phyloP scores from a whole-genome alignment of 768 basidiomycete species.

The Mycena vitilis region DNA sequence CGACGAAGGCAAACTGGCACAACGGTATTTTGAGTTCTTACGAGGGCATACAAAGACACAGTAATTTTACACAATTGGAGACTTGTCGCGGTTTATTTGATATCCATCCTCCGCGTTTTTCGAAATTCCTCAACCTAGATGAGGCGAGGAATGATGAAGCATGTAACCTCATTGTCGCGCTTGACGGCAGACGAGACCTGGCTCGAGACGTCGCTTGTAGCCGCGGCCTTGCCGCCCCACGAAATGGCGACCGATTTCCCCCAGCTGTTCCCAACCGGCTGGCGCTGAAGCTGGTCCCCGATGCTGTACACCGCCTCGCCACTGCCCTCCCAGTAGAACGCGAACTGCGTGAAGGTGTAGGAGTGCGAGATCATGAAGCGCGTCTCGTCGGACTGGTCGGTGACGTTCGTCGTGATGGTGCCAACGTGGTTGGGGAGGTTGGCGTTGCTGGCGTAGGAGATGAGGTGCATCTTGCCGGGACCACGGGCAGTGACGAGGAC shows the following conservation, averaged over 20 bases:
- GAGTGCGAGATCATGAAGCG: conserved; percentile 23
- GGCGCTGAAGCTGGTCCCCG: conserved; percentile 1
- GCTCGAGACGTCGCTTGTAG: neutral
- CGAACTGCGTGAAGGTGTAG: conserved; percentile 9
- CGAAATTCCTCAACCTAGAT: conserved; percentile 1
- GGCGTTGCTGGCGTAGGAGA: conserved; percentile 15
- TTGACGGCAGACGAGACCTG: neutral
- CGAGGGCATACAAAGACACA: neutral
- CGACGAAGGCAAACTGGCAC: too few relatives aligned
- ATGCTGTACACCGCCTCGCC: conserved; percentile 1
- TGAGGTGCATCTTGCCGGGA: conserved; percentile 9
- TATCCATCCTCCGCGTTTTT: neutral
- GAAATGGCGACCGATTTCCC: neutral
- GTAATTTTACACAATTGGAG: neutral
- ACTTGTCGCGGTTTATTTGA: neutral
- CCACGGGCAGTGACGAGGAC: conserved; percentile 8
- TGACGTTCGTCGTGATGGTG: conserved; percentile 1
- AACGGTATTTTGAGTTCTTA: too few relatives aligned
- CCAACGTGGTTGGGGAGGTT: conserved; percentile 11
- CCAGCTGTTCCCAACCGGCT: conserved; percentile 8
- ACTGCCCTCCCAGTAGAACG: conserved; percentile 11
- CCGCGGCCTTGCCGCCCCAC: neutral
- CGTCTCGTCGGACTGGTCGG: neutral
- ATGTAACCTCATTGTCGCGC: conserved; percentile 13
- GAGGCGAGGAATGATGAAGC: conserved; percentile 17